Evolutionary conservation across 805 yeast species (phyloP).

Genomic region (Kuraishia piskuri): DNA sequence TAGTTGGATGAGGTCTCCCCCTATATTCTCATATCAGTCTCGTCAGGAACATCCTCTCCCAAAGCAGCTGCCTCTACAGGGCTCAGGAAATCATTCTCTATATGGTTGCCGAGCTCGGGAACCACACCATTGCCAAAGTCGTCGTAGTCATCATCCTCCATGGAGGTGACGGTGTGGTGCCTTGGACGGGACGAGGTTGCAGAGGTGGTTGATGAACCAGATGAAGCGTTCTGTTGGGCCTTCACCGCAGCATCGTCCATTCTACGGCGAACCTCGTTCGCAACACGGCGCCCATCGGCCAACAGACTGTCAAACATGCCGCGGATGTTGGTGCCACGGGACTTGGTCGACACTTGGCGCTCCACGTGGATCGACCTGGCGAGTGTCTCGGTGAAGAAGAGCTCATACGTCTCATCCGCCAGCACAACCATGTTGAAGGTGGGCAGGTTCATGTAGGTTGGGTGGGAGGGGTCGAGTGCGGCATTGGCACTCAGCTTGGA

Average conservation of each 20-base stretch:
- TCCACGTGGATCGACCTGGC: conserved; percentile 61
- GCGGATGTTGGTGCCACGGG: conserved; percentile 45
- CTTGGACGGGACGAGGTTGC: neutral
- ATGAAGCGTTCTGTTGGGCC: neutral
- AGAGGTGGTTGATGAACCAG: conserved; percentile 6
- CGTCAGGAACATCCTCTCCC: conserved; percentile 13
- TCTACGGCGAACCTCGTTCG: conserved; percentile 78
- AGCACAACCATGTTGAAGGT: conserved; percentile 91
- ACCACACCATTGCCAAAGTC: conserved; percentile 25
- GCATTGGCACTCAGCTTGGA: conserved; percentile 50
- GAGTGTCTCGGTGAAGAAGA: conserved; percentile 65
- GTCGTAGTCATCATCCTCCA: conserved; percentile 8
- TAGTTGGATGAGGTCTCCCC: too few relatives aligned
- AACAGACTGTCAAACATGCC: conserved; percentile 87
- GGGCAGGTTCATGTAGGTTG: conserved; percentile 67
- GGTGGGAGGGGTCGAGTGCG: conserved; percentile 75
- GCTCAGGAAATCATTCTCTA: conserved; percentile 10
- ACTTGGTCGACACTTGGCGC: conserved; percentile 33
- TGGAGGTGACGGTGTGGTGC: conserved; percentile 6
- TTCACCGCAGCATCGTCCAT: conserved; percentile 61
- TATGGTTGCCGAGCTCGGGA: conserved; percentile 8
- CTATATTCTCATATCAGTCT: conserved; percentile 12
- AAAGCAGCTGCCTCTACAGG: neutral
- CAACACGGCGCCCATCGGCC: conserved; percentile 90
- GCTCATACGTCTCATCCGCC: conserved; percentile 90